phyloP scores from a whole-genome alignment of 208 protist species.

The Strigomonas oncopelti region DNA sequence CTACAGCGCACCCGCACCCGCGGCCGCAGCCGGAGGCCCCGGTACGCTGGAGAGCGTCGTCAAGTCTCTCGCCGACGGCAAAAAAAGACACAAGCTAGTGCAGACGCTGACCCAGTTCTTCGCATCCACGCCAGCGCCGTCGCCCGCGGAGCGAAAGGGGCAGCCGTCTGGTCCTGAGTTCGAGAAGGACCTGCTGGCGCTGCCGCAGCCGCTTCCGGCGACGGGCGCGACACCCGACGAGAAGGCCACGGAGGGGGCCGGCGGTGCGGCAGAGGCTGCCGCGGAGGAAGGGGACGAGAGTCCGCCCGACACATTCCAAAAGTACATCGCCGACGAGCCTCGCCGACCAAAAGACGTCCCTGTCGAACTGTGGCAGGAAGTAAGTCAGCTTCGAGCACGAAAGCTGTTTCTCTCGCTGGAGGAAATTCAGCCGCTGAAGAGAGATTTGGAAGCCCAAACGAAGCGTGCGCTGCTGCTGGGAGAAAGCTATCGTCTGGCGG shows the following conservation, averaged over 20 bases:
- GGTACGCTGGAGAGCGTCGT: neutral
- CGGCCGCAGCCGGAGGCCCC: neutral
- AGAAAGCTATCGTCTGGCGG: conserved; percentile 27
- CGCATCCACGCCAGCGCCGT: no score
- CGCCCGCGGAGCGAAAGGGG: neutral
- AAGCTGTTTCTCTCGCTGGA: conserved; percentile 16
- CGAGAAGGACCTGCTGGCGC: no score
- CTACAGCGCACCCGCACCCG: neutral
- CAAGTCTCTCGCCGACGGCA: neutral
- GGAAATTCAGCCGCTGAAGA: conserved; percentile 15
- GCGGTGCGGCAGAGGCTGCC: neutral
- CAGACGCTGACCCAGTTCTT: neutral
- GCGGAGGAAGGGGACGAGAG: neutral
- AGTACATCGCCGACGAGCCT: neutral
- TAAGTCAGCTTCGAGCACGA: conserved; percentile 23
- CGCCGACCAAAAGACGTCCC: conserved; percentile 38
- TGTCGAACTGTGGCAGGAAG: conserved; percentile 40
- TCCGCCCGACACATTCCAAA: neutral
- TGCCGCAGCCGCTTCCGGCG: no score
- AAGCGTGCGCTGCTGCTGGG: conserved; percentile 33
- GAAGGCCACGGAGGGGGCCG: neutral
- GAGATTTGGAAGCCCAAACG: conserved; percentile 20
- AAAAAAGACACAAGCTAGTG: neutral
- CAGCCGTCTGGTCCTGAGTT: no score
- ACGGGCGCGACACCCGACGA: neutral